Base-by-base conservation (phyloP, 208 protist species). In the Leishmania martiniquensis region DNA sequence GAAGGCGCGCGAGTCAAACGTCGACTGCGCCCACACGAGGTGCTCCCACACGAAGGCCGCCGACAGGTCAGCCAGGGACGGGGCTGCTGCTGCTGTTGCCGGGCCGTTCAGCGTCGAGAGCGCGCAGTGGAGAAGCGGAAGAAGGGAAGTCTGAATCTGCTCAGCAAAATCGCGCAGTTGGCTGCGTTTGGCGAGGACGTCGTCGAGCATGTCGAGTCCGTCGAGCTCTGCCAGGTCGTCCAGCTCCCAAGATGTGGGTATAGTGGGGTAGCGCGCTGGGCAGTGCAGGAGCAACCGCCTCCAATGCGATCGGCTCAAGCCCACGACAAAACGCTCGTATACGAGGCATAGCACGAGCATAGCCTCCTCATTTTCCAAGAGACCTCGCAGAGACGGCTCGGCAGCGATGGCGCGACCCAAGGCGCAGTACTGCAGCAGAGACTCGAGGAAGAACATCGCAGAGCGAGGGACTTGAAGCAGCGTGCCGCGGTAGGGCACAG, bases 1-100 rank as follows among this genome's bases (percentile, higher is more conserved):
- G 85, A 98, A 98, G 55, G 93, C 93, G 70, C 95, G 89, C 29
- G 92, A 97, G 77, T 98, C 93, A 84, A 98, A 97, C 39, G 88
- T 94, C 39, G 91, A 92, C 52, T 92, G 86, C 2, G 93, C 95
- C 91, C 92, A 98, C 71, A 86, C 86, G 4, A 98, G 63, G 34
- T 81, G 52, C 49, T 92, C 91, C 67, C 82, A 68, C 2, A 74
- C 76, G 75, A 97, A 97, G 45, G 78, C 82, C 17, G 44, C 71
- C 60, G 66, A 65, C n/a, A 88, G 54, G 25, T 75, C 76, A 1
- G 49, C 75, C 47, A 86, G n/a, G 1, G 81, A 59, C 60, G 72
- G 68, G 42, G 13, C n/a, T 25, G 32, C 44, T 7, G 17, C 37
- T 34, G 32, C 44, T 7, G 17, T 29, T 34, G 63, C 44, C 29